phyloP scores from a whole-genome alignment of 257 asterid genomes.

The Oldenlandia corymbosa region DNA sequence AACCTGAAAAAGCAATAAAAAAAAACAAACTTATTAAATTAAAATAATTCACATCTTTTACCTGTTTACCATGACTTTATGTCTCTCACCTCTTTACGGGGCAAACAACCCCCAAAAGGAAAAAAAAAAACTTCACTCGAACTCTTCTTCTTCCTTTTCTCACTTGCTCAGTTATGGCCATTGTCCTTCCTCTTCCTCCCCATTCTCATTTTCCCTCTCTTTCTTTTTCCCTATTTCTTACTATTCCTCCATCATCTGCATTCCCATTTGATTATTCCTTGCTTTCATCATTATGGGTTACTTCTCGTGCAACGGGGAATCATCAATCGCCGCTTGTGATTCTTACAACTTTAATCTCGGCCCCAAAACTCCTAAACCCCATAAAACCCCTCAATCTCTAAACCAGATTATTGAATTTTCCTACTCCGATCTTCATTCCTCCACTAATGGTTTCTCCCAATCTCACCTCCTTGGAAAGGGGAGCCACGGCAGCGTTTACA shows the following conservation, averaged over 20 bases:
- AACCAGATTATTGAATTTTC: constrained; percentile 33
- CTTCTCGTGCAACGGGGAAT: constrained; percentile 62
- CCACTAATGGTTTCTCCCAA: constrained; percentile 64
- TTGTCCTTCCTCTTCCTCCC: constrained; percentile 8
- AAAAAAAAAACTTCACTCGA: constrained; percentile 18
- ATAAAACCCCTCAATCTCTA: constrained; percentile 20
- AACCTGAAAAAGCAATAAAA: constrained; percentile 16
- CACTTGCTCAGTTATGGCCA: constrained; percentile 18
- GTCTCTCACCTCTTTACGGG: constrained; percentile 21
- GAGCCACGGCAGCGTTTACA: constrained; percentile 73
- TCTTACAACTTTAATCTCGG: constrained; percentile 42
- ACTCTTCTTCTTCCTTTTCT: constrained; percentile 10
- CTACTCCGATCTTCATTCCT: constrained; percentile 49
- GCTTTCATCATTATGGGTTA: constrained; percentile 47
- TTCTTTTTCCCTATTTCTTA: constrained; percentile 10
- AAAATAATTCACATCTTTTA: constrained; percentile 10
- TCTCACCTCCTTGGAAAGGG: constrained; percentile 73
- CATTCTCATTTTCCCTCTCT: constrained; percentile 2
- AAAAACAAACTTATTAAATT: neutral
- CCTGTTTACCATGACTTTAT: constrained; percentile 23
- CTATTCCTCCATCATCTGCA: neutral
- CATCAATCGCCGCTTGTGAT: constrained; percentile 65
- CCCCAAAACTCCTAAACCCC: constrained; percentile 18
- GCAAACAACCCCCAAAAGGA: constrained; percentile 8
- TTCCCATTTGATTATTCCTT: neutral